These are phyloP conservation scores for Calocybe gangraenosa DNA, from an alignment of 768 basidiomycete species.

Conservation along the genomic window DNA sequence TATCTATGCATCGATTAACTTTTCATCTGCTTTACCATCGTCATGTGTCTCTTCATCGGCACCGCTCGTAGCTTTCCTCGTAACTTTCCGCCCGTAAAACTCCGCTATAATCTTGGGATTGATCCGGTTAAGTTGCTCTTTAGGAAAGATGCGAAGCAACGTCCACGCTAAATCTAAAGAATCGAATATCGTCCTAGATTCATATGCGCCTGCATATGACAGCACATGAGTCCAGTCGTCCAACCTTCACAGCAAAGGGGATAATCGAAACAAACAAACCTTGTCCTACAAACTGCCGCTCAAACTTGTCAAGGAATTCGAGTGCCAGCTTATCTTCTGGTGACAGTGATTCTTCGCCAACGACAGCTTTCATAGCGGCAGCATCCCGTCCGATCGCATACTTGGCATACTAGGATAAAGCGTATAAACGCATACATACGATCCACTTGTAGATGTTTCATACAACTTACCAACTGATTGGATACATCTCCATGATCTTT, in stretches of 20 bases:
- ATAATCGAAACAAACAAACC: slow-evolving; percentile 44
- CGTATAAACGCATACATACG: slow-evolving; percentile 4
- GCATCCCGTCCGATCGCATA: slow-evolving; percentile 98
- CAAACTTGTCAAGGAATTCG: slow-evolving; percentile 97
- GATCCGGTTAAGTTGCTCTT: slow-evolving; percentile 97
- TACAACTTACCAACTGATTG: slow-evolving; percentile 81
- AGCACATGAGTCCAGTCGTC: too few relatives aligned
- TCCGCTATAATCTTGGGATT: slow-evolving; percentile 94
- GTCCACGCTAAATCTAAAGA: slow-evolving; percentile 97
- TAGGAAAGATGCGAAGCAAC: slow-evolving; percentile 95
- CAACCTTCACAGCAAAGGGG: slow-evolving; percentile 2
- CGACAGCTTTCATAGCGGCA: slow-evolving; percentile 98
- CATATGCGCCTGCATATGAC: slow-evolving; percentile 93
- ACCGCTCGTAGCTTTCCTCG: slow-evolving; percentile 55
- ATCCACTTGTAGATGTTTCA: not conserved
- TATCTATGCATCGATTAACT: slow-evolving; percentile 62
- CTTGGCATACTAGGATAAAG: slow-evolving; percentile 74
- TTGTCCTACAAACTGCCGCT: slow-evolving; percentile 96
- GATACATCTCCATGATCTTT: slow-evolving; percentile 99
- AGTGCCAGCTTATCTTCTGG: slow-evolving; percentile 94
- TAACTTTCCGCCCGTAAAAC: slow-evolving; percentile 84
- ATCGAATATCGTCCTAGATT: slow-evolving; percentile 94
- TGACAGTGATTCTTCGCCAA: slow-evolving; percentile 96
- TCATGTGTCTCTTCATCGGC: slow-evolving; percentile 41
- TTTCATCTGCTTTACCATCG: slow-evolving; percentile 37